These are phyloP conservation scores for Digitaria exilis DNA, from an alignment of 202 grass and related monocot genomes.

Conservation along the genomic window DNA sequence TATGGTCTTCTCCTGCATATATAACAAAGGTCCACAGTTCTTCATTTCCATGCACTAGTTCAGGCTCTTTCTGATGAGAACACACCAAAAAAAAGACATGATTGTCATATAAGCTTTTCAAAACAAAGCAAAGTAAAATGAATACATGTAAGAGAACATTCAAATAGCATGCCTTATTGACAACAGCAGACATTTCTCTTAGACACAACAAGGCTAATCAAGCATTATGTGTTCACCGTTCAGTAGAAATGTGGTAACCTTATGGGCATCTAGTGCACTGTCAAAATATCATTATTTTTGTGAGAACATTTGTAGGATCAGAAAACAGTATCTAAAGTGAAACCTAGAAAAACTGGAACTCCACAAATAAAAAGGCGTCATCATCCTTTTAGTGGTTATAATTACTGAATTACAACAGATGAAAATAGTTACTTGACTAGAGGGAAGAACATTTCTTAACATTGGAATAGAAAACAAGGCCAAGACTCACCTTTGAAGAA, in stretches of 20 bases:
- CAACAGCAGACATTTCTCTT: neutral
- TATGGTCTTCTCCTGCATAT: constrained; percentile 94
- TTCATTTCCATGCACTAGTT: constrained; percentile 90
- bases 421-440: constrained; percentile 25
- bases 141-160: neutral
- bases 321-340: neutral
- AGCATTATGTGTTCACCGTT: neutral
- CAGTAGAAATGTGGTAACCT: neutral
- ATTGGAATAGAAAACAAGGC: constrained; percentile 4
- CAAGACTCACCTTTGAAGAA: neutral
- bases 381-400: constrained; percentile 12
- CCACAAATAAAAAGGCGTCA: constrained; percentile 5
- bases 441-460: constrained; percentile 25
- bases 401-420: constrained; percentile 13
- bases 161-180: constrained; percentile 1
- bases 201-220: constrained; percentile 16
- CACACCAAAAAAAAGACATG: constrained; percentile 32
- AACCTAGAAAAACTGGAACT: neutral
- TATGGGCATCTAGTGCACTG: neutral
- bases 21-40: constrained; percentile 87
- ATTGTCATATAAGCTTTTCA: constrained; percentile 18
- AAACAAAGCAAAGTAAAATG: constrained; percentile 42
- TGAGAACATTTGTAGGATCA: neutral
- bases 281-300: neutral
- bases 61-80: constrained; percentile 84